Evolutionary conservation across 441 rosid species (phyloP).

Genomic region (Mallotus repandus): DNA sequence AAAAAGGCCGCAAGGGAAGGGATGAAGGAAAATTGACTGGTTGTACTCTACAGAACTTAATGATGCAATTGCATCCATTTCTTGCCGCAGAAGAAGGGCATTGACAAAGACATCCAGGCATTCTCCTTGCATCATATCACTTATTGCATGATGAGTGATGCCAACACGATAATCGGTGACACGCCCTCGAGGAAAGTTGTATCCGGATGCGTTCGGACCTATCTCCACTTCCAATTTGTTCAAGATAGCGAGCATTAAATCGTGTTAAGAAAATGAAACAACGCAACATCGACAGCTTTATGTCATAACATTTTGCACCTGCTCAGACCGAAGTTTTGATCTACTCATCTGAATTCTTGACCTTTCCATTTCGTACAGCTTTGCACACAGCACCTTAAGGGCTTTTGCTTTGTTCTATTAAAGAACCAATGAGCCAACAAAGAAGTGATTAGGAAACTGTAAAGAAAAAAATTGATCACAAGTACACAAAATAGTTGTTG

Average conservation of each 20-base stretch:
- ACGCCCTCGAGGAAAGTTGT: constrained; percentile 93
- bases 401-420: constrained; percentile 92
- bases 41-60: constrained; percentile 50
- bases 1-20: background rate
- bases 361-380: constrained; percentile 87
- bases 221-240: constrained; percentile 93
- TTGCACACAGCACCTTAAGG: constrained; percentile 83
- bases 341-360: constrained; percentile 62
- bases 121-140: constrained; percentile 84
- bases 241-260: constrained; percentile 17
- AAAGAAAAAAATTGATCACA: background rate
- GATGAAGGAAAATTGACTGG: background rate
- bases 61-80: constrained; percentile 88
- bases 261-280: constrained; percentile 19
- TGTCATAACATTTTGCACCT: constrained; percentile 41
- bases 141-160: constrained; percentile 73
- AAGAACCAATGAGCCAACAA: constrained; percentile 13
- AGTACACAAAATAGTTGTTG: too few relatives aligned
- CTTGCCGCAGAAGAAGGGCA: constrained; percentile 83
- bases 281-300: background rate
- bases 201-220: constrained; percentile 91
- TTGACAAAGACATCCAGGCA: constrained; percentile 71
- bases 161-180: constrained; percentile 90
- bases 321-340: constrained; percentile 85
- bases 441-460: background rate